Conservation (phyloP, 2,329 filamentous ascomycete genomes). For the Apiospora aurea region DNA sequence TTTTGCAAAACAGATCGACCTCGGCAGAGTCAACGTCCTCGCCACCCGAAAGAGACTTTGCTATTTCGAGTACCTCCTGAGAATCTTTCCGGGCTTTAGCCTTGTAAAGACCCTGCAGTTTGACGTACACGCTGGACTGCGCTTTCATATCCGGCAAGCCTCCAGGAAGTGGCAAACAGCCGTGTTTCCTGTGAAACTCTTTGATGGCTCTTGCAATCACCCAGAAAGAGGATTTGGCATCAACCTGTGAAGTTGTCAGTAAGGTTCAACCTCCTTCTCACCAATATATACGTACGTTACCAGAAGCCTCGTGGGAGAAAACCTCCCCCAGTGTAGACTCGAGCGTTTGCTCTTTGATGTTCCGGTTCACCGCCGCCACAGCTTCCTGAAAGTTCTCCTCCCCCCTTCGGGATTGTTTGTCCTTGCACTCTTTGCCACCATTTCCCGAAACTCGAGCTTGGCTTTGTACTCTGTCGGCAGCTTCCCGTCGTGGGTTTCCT, state of each 20-base stretch:
- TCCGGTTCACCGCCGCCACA: conserved; percentile 84
- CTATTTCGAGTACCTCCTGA: conserved; percentile 73
- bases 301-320: conserved; percentile 68
- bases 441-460: conserved; percentile 80
- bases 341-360: conserved; percentile 73
- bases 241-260: conserved; percentile 40
- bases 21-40: conserved; percentile 71
- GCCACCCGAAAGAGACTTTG: conserved; percentile 60
- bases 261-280: neutral
- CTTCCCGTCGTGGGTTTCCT: conserved; percentile 69
- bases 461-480: conserved; percentile 80
- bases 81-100: conserved; percentile 81
- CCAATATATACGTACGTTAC: conserved; percentile 58
- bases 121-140: conserved; percentile 86
- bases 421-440: conserved; percentile 72
- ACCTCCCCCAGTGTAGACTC: conserved; percentile 77
- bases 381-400: conserved; percentile 99
- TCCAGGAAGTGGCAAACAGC: conserved; percentile 81
- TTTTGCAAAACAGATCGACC: conserved; percentile 93
- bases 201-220: conserved; percentile 82
- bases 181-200: conserved; percentile 76
- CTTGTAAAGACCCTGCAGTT: conserved; percentile 93
- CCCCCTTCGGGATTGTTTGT: conserved; percentile 81
- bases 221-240: conserved; percentile 78
- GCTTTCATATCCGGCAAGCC: conserved; percentile 98